phyloP scores from a whole-genome alignment of 306 rosid genomes.

The Neltuma alba region DNA sequence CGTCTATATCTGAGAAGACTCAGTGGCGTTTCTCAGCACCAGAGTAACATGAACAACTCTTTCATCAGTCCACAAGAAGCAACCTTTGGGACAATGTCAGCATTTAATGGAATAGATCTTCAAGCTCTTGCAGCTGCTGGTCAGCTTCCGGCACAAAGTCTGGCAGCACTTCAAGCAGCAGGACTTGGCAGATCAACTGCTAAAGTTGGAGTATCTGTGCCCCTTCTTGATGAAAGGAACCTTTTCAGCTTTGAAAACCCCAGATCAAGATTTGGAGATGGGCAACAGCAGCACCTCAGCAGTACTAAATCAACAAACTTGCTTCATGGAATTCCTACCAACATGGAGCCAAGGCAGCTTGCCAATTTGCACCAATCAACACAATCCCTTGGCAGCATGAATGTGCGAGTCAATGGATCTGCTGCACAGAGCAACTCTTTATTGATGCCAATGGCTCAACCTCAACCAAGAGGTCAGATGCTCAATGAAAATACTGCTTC shows the following conservation, averaged over 20 bases:
- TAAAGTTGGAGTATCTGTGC: conserved; percentile 58
- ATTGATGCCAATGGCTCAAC: conserved; percentile 66
- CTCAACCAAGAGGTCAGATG: conserved; percentile 71
- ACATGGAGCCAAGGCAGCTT: conserved; percentile 87
- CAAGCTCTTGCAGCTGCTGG: conserved; percentile 71
- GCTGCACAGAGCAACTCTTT: conserved; percentile 57
- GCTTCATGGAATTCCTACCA: conserved; percentile 93
- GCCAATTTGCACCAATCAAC: conserved; percentile 75
- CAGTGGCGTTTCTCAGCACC: conserved; percentile 86
- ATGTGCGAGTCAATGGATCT: conserved; percentile 59
- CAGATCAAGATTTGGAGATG: conserved; percentile 78
- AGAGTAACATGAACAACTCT: conserved; percentile 58
- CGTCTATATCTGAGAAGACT: conserved; percentile 90
- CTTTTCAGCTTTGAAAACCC: conserved; percentile 89
- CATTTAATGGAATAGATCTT: conserved; percentile 77
- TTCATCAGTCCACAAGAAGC: conserved; percentile 74
- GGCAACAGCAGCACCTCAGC: conserved; percentile 64
- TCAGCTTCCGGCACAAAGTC: conserved; percentile 80
- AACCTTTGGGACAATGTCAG: conserved; percentile 63
- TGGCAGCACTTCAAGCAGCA: conserved; percentile 81
- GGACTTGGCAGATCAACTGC: conserved; percentile 69
- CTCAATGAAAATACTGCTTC: conserved; percentile 54
- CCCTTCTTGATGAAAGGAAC: conserved; percentile 77
- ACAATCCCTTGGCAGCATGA: conserved; percentile 64
- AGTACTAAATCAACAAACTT: conserved; percentile 67